phyloP scores from a whole-genome alignment of 345 rosid genomes.

The Hypericum androsaemum region DNA sequence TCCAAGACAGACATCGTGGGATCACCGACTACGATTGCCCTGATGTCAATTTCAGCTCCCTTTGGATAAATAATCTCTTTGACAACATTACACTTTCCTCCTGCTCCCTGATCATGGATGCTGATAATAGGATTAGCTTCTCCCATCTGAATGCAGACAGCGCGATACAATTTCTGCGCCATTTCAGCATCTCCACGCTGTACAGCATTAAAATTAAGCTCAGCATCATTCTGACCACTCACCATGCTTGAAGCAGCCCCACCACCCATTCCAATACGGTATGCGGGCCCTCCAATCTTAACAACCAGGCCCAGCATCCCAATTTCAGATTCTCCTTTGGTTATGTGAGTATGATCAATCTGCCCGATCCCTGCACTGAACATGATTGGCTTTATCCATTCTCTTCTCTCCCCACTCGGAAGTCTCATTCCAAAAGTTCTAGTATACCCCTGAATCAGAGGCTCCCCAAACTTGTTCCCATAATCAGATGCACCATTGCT shows the following conservation, averaged over 20 bases:
- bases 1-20: constrained; percentile 91
- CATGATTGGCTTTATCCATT: constrained; percentile 98
- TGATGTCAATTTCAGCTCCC: constrained; percentile 82
- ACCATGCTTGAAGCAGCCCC: constrained; percentile 99
- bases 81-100: constrained; percentile 96
- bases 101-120: constrained; percentile 97
- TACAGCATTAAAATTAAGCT: constrained; percentile 96
- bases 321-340: constrained; percentile 75
- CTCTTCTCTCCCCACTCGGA: constrained; percentile 85
- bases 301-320: constrained; percentile 96
- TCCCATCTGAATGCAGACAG: constrained; percentile 85
- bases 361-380: constrained; percentile 91
- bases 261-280: constrained; percentile 96
- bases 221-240: constrained; percentile 93
- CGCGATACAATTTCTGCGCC: constrained; percentile 89
- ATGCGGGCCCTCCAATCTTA: constrained; percentile 97
- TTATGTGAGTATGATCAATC: constrained; percentile 76
- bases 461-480: constrained; percentile 94
- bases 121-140: constrained; percentile 84
- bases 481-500: constrained; percentile 97
- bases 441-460: constrained; percentile 83
- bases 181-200: constrained; percentile 97
- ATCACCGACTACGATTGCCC: constrained; percentile 79
- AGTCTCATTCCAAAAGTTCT: constrained; percentile 91
- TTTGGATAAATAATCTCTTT: constrained; percentile 86